A percentile compares a stretch with the other conserved stretches of the same genome.
phyloP scores from a whole-genome alignment of 768 basidiomycete species.

The Macrolepiota fuliginosa region DNA sequence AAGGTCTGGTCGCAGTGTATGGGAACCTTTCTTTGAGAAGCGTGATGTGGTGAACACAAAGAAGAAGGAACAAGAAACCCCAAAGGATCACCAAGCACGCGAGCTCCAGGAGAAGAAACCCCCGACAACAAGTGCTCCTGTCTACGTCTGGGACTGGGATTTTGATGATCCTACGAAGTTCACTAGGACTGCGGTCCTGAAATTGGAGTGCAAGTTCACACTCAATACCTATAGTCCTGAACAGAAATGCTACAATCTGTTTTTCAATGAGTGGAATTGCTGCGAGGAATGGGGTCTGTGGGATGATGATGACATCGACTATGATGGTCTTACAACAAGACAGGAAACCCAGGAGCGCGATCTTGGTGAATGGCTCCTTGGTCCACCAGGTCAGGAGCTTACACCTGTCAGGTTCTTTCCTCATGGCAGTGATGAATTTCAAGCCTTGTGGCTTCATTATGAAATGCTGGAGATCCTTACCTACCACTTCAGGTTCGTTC shows the following conservation, averaged over 20 bases:
- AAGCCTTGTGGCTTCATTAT: no score
- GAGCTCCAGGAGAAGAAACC: no score
- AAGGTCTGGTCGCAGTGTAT: no score
- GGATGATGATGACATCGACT: no score
- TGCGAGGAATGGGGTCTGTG: not conserved
- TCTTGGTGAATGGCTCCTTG: no score
- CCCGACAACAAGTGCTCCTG: not conserved
- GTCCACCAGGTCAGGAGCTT: no score
- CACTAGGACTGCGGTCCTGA: not conserved
- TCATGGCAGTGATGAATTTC: no score
- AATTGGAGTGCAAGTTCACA: not conserved
- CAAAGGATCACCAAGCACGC: not conserved
- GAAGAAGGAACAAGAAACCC: not conserved
- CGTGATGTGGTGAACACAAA: not conserved
- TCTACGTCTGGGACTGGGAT: not conserved
- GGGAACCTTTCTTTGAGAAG: not conserved
- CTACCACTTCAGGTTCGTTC: no score
- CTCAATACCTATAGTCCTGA: not conserved
- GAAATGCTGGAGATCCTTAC: no score
- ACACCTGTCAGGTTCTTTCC: no score
- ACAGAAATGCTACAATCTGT: conserved; percentile 1
- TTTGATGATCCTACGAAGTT: not conserved
- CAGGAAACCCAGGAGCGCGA: no score
- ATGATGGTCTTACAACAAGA: no score
- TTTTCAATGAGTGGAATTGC: conserved; percentile 10